Conservation (phyloP, 768 basidiomycete species). For the Leccinum sublutescens region DNA sequence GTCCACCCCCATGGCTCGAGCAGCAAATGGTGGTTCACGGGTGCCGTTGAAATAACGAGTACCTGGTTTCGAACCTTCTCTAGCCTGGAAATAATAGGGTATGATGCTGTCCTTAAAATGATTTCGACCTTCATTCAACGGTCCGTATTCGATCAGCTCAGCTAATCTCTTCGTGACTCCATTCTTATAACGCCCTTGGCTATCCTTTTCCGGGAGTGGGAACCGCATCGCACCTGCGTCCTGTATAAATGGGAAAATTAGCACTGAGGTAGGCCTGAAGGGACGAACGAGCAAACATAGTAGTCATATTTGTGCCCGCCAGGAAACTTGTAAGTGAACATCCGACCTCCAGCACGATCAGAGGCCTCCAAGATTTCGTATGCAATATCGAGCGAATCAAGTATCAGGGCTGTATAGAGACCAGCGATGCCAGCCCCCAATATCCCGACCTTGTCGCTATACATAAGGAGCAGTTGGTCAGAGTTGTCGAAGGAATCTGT, state of each 20-base stretch:
- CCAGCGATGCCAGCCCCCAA: constrained; percentile 21
- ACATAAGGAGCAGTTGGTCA: background rate
- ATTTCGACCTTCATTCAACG: constrained; percentile 22
- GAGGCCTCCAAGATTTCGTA: constrained; percentile 47
- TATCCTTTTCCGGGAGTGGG: constrained; percentile 20
- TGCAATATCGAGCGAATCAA: constrained; percentile 31
- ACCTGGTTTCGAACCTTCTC: constrained; percentile 10
- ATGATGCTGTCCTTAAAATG: constrained; percentile 20
- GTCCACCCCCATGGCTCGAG: constrained; percentile 7
- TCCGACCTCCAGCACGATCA: constrained; percentile 42
- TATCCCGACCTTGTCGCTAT: constrained; percentile 15
- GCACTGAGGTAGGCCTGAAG: background rate
- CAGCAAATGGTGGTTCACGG: constrained; percentile 4
- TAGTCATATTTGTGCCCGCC: constrained; percentile 34
- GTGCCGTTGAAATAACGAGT: constrained; percentile 9
- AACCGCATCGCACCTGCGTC: constrained; percentile 44
- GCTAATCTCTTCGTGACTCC: constrained; percentile 33
- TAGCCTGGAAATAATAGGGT: constrained; percentile 18
- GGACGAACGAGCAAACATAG: constrained; percentile 21
- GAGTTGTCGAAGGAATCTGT: background rate
- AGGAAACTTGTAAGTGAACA: constrained; percentile 43
- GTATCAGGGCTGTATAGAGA: background rate
- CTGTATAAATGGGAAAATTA: background rate
- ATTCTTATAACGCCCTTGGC: constrained; percentile 14
- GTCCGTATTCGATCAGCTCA: constrained; percentile 29